Base-by-base conservation (phyloP, 179 eudicot species). In the Heliamphora ciliata region DNA sequence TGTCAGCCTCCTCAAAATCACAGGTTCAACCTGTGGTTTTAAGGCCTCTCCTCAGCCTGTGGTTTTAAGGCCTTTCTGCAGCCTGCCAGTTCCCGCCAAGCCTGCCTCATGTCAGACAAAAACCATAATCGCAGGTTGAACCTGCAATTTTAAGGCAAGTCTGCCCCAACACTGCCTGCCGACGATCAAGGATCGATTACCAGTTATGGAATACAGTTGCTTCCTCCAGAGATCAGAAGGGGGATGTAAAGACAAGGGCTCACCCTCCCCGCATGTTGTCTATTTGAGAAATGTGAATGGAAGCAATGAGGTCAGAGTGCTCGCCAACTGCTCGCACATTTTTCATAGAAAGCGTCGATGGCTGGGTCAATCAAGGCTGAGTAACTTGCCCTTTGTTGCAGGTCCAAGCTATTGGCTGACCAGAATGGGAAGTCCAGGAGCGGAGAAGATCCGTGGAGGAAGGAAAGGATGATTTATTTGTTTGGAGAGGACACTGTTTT, bases 301-400 rank as follows among this genome's bases (percentile, higher is more conserved):
- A 10, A 60, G 76, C 6, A 71, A 85, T 55, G 81, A 58, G 47
- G 69, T 83, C 15, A 83, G 83, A 52, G 80, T 80, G 78, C 85
- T 85, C 18, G 4, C 69, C 21, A 83, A 83, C 58, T 85, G 87
- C 54, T 44, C 47, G 13, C 85, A 85, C n/a, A 44, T 54, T 56
- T 85, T 80, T 65, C 87, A 83, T 48, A 78, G 51, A n/a, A 79
- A 72, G 24, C 83, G 87, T 64, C 61, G 83, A 83, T 71, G 74
- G 64, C 4, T 85, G 87, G 87, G 71, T 83, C 7, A 82, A 81
- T 24, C 59, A 72, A 40, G 83, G 74, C 17, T 75, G 14, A 6
- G 64, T 69, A 4, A 83, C 79, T n/a, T 83, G 87, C 70, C 85
- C 87, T 13, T 4, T 83, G 2, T 85, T 31, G 87, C 50, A 63